Base-by-base conservation (phyloP, 202 grass and related monocot species). In the Panicum virgatum region DNA sequence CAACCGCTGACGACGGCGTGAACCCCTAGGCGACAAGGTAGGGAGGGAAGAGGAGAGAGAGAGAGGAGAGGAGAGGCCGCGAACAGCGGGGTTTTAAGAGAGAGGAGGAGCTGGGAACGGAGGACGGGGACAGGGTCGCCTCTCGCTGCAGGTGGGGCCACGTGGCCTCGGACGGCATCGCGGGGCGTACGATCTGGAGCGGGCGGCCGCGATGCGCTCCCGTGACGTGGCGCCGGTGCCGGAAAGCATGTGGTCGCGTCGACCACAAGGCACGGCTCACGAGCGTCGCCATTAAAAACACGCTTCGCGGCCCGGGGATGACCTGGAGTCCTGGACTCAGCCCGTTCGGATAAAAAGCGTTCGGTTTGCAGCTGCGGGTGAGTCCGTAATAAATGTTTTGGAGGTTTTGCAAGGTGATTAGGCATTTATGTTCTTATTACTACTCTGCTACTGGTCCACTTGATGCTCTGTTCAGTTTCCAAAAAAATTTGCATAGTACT, bases 221-320 rank as follows among this genome's bases (percentile, higher is more conserved):
- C 5, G 65, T 89, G 87, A 89, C 77, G 78, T 89, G 82, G 78
- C 65, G 25, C 1, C 20, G 46, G 43, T n/a, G 38, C 20, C 56
- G 14, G 43, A 47, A 84, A 30, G 62, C 1, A 9, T 12, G 16
- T 0, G 27, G 2, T 52, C 78, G 23, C 85, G 53, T 63, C 53
- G 46, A 52, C 14, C 14, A 30, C 73, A 62, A 52, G 78, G 71
- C 63, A 63, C 3, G 85, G 32, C 0, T 53, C 42, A 52, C 1
- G 60, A 59, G 84, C 27, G 12, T 10, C 9, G 10, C 12, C 25
- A 18, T 8, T 38, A 44, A 56, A 54, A 51, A 68, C 58, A 6
- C 58, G 79, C 73, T 78, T 77, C 53, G 30, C 66, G n/a, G 73
- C 46, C 70, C 48, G 36, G 56, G 29, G 20, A 14, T 51, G 80